Evolutionary conservation across 805 yeast species (phyloP).

Genomic region (Tetrapisispora phaffii): DNA sequence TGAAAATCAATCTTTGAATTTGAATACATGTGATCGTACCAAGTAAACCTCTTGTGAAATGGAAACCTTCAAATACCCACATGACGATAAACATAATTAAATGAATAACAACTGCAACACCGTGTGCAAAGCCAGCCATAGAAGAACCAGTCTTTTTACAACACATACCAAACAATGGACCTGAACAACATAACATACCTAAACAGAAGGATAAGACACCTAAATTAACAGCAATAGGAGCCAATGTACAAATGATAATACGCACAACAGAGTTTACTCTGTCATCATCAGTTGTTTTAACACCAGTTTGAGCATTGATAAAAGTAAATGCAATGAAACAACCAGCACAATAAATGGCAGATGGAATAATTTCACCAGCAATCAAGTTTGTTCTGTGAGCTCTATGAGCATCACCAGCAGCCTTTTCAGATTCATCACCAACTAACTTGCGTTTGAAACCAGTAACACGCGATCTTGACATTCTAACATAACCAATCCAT

Average conservation of each 20-base stretch:
- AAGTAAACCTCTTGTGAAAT: conserved; percentile 73
- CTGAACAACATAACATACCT: conserved; percentile 90
- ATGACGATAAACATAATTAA: conserved; percentile 81
- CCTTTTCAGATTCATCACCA: conserved; percentile 71
- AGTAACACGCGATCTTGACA: conserved; percentile 74
- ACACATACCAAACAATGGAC: conserved; percentile 89
- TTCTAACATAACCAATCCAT: conserved; percentile 77
- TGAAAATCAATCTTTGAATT: conserved; percentile 80
- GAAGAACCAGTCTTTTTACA: conserved; percentile 96
- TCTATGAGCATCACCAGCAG: conserved; percentile 75
- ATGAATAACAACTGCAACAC: conserved; percentile 83
- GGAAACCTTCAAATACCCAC: conserved; percentile 96
- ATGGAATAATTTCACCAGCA: conserved; percentile 63
- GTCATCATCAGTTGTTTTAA: conserved; percentile 36
- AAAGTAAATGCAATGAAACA: conserved; percentile 71
- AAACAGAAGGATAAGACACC: conserved; percentile 73
- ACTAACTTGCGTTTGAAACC: conserved; percentile 70
- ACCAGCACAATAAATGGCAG: conserved; percentile 66
- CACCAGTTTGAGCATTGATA: conserved; percentile 83
- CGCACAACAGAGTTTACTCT: conserved; percentile 62
- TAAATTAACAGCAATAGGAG: conserved; percentile 82
- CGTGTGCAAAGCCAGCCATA: conserved; percentile 91
- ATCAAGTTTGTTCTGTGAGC: conserved; percentile 70
- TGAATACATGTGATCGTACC: conserved; percentile 80
- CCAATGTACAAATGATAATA: conserved; percentile 71